Evolutionary conservation across 169 alveolate species (phyloP), one percentile per base, ranked within the genome.

Genomic region (Plasmodium ovale): DNA sequence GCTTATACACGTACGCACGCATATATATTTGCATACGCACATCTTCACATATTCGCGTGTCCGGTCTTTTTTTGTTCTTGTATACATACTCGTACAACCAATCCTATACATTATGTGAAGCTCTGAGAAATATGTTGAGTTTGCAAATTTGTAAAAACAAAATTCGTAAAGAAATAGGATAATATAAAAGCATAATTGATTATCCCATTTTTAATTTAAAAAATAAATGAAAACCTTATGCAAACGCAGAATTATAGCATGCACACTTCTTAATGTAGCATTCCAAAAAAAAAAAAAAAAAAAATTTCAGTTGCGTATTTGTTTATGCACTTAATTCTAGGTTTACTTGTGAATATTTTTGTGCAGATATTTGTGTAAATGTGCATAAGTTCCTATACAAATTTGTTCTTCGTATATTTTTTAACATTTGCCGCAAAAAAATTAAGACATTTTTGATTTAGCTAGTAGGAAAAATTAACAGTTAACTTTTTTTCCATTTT

Each of bases 81-180:
- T 12, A 65, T 37, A 29, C 54, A 65, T 42, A 42, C 27, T 23
- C n/a, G 42, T 27, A 35, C n/a, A 65, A 37, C 3, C 16, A 47
- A 65, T 33, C 35, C 3, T 25, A n/a, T 35, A 47, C 73, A 0
- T 39, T 14, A 65, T 49, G 59, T 4, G 23, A 65, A 31, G 31
- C 73, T 35, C 37, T 27, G 73, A 19, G 35, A 14, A n/a, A n/a
- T n/a, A 54, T 25, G 42, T 54, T 35, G 19, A 65, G 19, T 65
- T 65, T 65, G 73, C 35, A 25, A 64, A 65, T 65, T 65, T 21
- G n/a, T n/a, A n/a, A 65, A 47, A 31, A 65, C 29, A 14, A 65
- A 65, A n/a, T 31, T 9, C 35, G 60, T 31, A 44, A n/a, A 47
- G 29, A 54, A 72, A 10, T 65, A 27, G 5, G 29, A 49, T 31